phyloP scores from a whole-genome alignment of 2,329 filamentous ascomycete species.

The Rachicladosporium sp. region DNA sequence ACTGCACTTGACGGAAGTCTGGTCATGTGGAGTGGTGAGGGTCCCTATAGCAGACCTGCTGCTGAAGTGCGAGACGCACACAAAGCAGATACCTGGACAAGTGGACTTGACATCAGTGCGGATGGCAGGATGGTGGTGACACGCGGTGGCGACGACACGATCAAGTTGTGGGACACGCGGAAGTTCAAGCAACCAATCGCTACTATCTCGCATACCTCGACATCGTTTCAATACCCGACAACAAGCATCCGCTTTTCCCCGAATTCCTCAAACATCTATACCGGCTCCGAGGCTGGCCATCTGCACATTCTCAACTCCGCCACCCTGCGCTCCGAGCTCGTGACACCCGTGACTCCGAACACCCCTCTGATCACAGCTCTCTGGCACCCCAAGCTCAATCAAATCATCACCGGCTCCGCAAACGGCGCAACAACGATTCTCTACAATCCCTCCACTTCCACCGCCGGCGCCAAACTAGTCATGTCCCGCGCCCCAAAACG shows the following conservation, averaged over 20 bases:
- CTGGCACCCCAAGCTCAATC: conserved; percentile 92
- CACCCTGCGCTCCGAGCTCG: conserved; percentile 70
- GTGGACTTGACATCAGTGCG: conserved; percentile 77
- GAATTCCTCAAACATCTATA: conserved; percentile 71
- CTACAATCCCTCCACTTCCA: conserved; percentile 77
- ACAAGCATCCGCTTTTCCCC: conserved; percentile 85
- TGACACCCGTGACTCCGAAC: conserved; percentile 79
- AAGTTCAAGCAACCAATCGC: conserved; percentile 89
- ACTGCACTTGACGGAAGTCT: conserved; percentile 81
- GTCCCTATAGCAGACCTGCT: conserved; percentile 68
- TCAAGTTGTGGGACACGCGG: conserved; percentile 93
- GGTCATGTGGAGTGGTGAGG: conserved; percentile 84
- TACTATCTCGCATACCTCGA: conserved; percentile 65
- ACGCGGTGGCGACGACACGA: conserved; percentile 76
- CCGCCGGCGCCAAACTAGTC: conserved; percentile 69
- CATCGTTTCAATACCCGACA: conserved; percentile 69
- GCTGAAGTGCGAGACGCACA: conserved; percentile 81
- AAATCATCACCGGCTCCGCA: conserved; percentile 86
- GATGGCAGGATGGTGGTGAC: conserved; percentile 88
- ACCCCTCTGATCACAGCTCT: conserved; percentile 70
- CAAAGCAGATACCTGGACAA: conserved; percentile 72
- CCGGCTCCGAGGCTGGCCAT: conserved; percentile 73
- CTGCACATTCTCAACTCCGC: conserved; percentile 90
- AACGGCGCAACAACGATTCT: conserved; percentile 83
- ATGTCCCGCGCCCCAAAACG: conserved; percentile 92